Evolutionary conservation across 2,329 filamentous ascomycete species (phyloP), one percentile per base, ranked within the genome.

Genomic region (Colletotrichum noveboracense): DNA sequence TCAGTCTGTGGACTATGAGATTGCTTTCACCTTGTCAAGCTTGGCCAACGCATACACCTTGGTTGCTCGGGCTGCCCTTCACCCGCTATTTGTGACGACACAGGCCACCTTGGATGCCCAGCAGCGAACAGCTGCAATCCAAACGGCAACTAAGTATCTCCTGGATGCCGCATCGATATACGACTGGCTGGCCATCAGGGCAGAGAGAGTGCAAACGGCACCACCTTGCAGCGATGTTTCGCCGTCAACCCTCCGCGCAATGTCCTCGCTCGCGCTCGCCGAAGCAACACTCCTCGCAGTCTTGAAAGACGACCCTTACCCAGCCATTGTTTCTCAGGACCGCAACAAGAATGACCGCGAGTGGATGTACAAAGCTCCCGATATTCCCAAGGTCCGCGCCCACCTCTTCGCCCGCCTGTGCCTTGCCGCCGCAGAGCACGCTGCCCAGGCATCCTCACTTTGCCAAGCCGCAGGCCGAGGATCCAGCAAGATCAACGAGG

Each of bases 291-390:
- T 98, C 2, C 90, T 98, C 2, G 95, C 95, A 1, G 95, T 98
- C 1, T 84, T 98, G 66, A 98, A 98, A 80, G 96, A 98, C 82
- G 97, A 99, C 81, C 96, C 96, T 0, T 98, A 98, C 81, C 94
- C 96, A 2, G 93, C 94, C 3, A 91, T 93, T 8, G 93, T 98
- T 4, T 92, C 95, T 1, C 95, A 98, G 80, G 92, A 93, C 72
- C 91, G 96, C 64, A 97, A 98, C 81, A 91, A 93, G 69, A 92
- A 93, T 79, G 95, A 96, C 83, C 95, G 91, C 76, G 96, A 98
- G 79, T 99, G 96, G 96, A 98, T 98, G 96, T 97, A 97, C 84
- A 95, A 94, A 80, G 91, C 95, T 0, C 95, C 96, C 1, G 92
- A 95, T 66, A 95, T 98, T 65, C 94, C 96, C 34, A 96, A 96